phyloP scores from a whole-genome alignment of 768 basidiomycete genomes.

The Mycena rebaudengoi region DNA sequence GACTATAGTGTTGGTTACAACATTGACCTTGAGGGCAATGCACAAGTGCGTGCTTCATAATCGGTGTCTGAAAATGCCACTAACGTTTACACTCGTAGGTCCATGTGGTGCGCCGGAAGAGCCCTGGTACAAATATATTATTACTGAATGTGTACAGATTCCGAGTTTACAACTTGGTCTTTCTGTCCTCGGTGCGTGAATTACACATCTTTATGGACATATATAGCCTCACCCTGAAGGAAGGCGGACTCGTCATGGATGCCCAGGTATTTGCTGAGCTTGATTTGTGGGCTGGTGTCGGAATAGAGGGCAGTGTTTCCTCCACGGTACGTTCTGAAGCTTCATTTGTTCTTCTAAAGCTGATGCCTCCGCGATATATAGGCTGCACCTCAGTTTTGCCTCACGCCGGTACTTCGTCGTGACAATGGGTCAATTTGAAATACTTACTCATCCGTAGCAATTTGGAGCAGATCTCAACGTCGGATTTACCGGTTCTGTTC shows the following conservation, averaged over 20 bases:
- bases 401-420: no score
- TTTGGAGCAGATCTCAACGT: not conserved
- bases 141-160: not conserved
- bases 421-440: no score
- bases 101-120: not conserved
- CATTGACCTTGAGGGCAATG: not conserved
- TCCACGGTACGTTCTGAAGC: not conserved
- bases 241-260: constrained; percentile 25
- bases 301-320: constrained; percentile 28
- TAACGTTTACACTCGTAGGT: no score
- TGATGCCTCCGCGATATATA: not conserved
- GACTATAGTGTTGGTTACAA: no score
- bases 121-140: not conserved
- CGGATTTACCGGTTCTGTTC: not conserved
- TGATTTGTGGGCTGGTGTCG: constrained; percentile 30
- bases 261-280: constrained; percentile 28
- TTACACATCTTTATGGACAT: no score
- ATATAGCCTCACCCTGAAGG: no score
- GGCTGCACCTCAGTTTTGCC: not conserved
- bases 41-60: not conserved
- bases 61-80: no score
- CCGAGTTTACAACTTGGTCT: constrained; percentile 35
- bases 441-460: no score
- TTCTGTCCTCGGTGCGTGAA: constrained; percentile 29
- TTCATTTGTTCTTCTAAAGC: not conserved